These are phyloP conservation scores for Vitellaria paradoxa DNA, from an alignment of 179 eudicot genomes.

Conservation along the genomic window DNA sequence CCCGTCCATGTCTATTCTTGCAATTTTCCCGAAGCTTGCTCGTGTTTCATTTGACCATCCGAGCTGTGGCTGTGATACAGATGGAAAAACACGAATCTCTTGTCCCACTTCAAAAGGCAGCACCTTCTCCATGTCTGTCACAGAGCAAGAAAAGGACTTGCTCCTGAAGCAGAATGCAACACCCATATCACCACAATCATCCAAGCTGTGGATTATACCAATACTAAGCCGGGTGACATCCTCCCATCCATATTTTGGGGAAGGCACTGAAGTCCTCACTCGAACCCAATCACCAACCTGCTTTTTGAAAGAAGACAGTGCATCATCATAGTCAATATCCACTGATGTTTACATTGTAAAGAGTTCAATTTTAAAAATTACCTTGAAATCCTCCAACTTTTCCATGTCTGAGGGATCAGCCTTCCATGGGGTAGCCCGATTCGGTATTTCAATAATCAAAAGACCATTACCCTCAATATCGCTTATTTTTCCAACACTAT, in stretches of 20 bases:
- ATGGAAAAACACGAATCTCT: conserved; percentile 74
- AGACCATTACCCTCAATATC: conserved; percentile 91
- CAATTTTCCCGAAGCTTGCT: conserved; percentile 77
- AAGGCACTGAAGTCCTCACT: conserved; percentile 79
- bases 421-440: conserved; percentile 90
- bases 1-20: conserved; percentile 92
- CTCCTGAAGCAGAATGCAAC: conserved; percentile 89
- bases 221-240: conserved; percentile 72
- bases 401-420: conserved; percentile 99
- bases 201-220: conserved; percentile 85
- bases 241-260: conserved; percentile 98
- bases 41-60: conserved; percentile 94
- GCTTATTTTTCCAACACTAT: conserved; percentile 84
- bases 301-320: background rate
- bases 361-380: conserved; percentile 20
- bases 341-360: too few relatives aligned
- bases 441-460: conserved; percentile 79
- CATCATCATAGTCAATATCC: conserved; percentile 5
- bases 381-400: conserved; percentile 92
- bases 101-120: conserved; percentile 87
- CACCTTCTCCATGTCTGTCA: conserved; percentile 90
- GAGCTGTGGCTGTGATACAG: conserved; percentile 74
- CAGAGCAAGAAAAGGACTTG: conserved; percentile 79
- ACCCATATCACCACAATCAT: conserved; percentile 90
- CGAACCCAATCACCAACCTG: conserved; percentile 95